These are phyloP conservation scores for Talaromyces ruber DNA, from an alignment of 495 filamentous ascomycete species.

Conservation along the genomic window DNA sequence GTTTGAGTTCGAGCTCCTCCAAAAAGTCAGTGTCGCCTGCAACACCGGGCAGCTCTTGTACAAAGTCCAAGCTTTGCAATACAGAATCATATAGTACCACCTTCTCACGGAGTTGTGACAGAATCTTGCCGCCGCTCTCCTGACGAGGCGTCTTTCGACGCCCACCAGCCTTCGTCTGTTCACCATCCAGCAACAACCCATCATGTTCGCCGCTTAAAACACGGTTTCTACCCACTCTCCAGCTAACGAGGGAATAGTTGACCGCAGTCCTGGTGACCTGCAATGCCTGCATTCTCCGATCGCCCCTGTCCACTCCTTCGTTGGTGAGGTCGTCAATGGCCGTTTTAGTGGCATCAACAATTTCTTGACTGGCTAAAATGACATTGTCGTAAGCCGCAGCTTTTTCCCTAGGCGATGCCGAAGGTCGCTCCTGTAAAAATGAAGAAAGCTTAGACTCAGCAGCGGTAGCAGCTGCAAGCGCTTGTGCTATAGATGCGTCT, in stretches of 20 bases:
- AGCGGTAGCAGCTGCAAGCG: constrained; percentile 49
- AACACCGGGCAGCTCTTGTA: constrained; percentile 82
- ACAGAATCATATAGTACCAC: constrained; percentile 91
- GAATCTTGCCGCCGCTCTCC: constrained; percentile 54
- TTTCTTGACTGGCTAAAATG: constrained; percentile 85
- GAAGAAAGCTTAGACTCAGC: constrained; percentile 44
- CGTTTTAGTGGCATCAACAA: constrained; percentile 83
- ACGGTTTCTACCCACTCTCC: constrained; percentile 89
- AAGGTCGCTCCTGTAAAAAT: constrained; percentile 32
- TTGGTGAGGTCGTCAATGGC: constrained; percentile 81
- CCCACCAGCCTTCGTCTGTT: constrained; percentile 39
- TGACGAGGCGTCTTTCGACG: constrained; percentile 46
- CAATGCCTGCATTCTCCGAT: constrained; percentile 82
- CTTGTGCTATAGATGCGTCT: constrained; percentile 82
- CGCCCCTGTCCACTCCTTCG: constrained; percentile 78
- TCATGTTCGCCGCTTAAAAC: constrained; percentile 75
- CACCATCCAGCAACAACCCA: constrained; percentile 53
- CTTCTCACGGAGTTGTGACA: constrained; percentile 76
- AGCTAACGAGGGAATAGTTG: constrained; percentile 86
- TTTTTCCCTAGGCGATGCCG: constrained; percentile 42
- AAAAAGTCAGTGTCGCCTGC: constrained; percentile 76
- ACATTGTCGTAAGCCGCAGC: constrained; percentile 87
- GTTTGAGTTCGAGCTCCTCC: constrained; percentile 66
- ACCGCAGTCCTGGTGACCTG: constrained; percentile 89
- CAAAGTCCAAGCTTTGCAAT: constrained; percentile 78